These are phyloP conservation scores for Plasmodium sp. DNA, from an alignment of 169 alveolate species.

Conservation along the genomic window DNA sequence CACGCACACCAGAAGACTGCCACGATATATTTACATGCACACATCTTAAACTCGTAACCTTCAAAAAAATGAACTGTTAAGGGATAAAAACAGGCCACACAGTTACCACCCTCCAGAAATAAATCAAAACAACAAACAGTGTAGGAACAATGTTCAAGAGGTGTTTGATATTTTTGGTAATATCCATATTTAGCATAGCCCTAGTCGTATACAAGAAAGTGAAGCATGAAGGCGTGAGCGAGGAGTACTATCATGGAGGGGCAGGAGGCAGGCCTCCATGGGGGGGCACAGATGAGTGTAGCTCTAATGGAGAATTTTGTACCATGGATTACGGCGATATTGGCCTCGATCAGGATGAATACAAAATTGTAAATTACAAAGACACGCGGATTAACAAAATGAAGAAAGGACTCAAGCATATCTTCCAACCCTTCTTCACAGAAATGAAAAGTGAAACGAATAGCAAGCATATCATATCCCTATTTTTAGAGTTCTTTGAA, in stretches of 20 bases:
- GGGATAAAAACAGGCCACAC: neutral
- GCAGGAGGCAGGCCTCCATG: neutral
- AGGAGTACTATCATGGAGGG: neutral
- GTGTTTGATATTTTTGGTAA: constrained; percentile 12
- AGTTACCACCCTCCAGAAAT: neutral
- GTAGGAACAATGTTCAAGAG: constrained; percentile 46
- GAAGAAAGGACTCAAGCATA: constrained; percentile 7
- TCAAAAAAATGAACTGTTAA: neutral
- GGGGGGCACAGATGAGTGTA: neutral
- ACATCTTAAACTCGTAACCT: neutral
- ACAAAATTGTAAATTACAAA: neutral
- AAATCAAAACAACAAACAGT: neutral
- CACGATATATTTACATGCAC: neutral
- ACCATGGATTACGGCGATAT: neutral
- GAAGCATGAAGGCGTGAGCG: neutral
- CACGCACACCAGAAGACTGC: neutral
- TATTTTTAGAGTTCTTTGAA: constrained; percentile 46
- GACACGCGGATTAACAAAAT: neutral
- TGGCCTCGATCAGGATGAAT: neutral
- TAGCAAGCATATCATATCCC: constrained; percentile 5
- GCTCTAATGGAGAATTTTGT: neutral
- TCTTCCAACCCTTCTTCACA: constrained; percentile 12
- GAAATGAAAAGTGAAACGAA: constrained; percentile 15
- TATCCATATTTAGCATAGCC: constrained; percentile 52
- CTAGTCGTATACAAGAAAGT: constrained; percentile 19